Base-by-base conservation (phyloP, 2,329 filamentous ascomycete genomes). In the Coniochaeta hoffmannii region DNA sequence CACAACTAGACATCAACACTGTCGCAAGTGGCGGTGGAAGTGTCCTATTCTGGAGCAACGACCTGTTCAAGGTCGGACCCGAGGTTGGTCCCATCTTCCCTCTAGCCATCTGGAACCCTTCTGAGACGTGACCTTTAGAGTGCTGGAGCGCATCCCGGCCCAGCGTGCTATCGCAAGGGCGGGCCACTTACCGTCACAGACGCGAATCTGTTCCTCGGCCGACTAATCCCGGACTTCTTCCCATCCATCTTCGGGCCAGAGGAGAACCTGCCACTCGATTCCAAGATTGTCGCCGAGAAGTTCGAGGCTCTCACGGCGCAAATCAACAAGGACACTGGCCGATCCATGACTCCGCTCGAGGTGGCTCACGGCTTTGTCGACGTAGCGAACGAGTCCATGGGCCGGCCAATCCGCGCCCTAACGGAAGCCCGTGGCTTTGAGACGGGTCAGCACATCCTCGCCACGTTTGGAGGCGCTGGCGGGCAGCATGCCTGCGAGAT, bases 1-100 rank as follows among this genome's bases (percentile, higher is more conserved):
- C 89, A 0, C 88, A 91, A 64, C 78, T 92, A 1, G 88, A 92
- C 62, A 91, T 93, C 67, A 89, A 89, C 66, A 92, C 89, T 1
- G 87, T 90, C 4, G 87, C 87, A 19, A 86, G 87, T 8, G 87
- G 87, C 17, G 87, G 87, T 58, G 86, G 86, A 12, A 86, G 82
- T 1, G 76, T 84, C 14, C 72, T 90, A 0, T 86, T 85, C 65
- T 87, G 81, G 75, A 79, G 78, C 53, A 88, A 87, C 55, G 85
- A 85, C 0, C 71, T 88, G 1, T 87, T 88, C 57, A 79, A 83
- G 1, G 85, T 87, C 11, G 85, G 85, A 0, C 85, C 85, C 1
- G 83, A 87, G 63, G 32, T n/a, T n/a, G n/a, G n/a, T 24, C 49
- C 17, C 41, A 30, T 85, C 81, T 49, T 82, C 84, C 3, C n/a